These are phyloP conservation scores for Acacia pycnantha DNA, from an alignment of 331 rosid genomes.

Conservation along the genomic window DNA sequence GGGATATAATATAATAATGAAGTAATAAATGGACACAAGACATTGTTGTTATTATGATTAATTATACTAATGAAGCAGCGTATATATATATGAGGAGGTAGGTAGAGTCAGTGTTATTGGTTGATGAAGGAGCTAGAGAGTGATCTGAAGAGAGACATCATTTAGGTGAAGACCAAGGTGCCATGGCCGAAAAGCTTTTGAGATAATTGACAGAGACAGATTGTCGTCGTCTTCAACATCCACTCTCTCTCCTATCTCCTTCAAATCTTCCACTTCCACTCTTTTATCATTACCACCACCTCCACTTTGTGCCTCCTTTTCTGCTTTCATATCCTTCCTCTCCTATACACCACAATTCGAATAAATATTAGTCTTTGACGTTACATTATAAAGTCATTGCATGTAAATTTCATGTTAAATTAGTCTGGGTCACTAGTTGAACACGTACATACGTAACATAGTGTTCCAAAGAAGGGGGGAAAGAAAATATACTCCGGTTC, in stretches of 20 bases:
- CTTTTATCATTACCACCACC: conserved; percentile 23
- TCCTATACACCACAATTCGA: conserved; percentile 37
- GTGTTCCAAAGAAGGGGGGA: too few species aligned
- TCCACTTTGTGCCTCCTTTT: conserved; percentile 14
- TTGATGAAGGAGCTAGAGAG: conserved; percentile 30
- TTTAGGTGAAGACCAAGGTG: conserved; percentile 23
- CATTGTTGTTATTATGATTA: not conserved
- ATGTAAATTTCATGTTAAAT: not conserved
- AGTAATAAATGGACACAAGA: not conserved
- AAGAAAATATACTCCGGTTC: too few species aligned
- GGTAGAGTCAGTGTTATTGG: not conserved
- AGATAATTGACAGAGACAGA: conserved; percentile 45
- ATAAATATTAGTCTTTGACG: not conserved
- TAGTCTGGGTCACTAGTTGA: not conserved
- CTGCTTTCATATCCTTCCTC: conserved; percentile 12
- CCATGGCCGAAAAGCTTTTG: conserved; percentile 25
- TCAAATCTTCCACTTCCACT: conserved; percentile 7
- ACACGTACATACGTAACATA: too few species aligned
- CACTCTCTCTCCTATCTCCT: conserved; percentile 32
- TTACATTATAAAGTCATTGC: not conserved
- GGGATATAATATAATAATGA: not conserved
- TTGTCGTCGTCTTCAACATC: conserved; percentile 18
- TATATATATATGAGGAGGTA: not conserved
- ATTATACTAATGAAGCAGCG: not conserved
- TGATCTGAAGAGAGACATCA: conserved; percentile 71